Evolutionary conservation across 2,329 filamentous ascomycete species (phyloP), one percentile per base, ranked within the genome.

Genomic region (Trichoderma arundinaceum): DNA sequence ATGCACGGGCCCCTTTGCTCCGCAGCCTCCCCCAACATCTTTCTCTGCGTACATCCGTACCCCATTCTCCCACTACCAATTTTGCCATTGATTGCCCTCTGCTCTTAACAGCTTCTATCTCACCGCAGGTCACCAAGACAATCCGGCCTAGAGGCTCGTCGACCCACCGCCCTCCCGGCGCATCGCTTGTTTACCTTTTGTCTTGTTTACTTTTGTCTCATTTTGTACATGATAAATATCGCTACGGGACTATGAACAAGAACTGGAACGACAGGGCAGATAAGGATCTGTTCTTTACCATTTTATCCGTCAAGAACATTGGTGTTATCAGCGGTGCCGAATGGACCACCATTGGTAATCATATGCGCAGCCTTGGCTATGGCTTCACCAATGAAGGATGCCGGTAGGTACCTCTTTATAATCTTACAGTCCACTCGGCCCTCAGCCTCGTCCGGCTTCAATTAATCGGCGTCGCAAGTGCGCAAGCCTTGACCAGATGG

Each of bases 311-410:
- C 56, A 88, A 88, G 77, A 86, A 87, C 73, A 86, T 88, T 71
- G 86, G 85, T 68, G 81, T 87, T 72, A 87, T 88, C 75, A 88
- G 84, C 75, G 85, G 84, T 66, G 77, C 79, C 15, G 86, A 88
- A 85, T 88, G 86, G 86, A 83, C 80, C 33, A 85, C 81, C 44
- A 88, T 88, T 71, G 86, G 86, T 68, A 85, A 85, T 74, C 80
- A 85, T 68, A 88, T 88, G 86, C 81, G 86, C 67, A 75, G 77
- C 41, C 71, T 87, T 65, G 85, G 86, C 64, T 88, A 88, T 71
- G 84, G 84, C 75, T 88, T 88, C 74, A 88, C 86, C 17, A 88
- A 88, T 78, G 85, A 88, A 73, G 86, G 86, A 70, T 88, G 86
- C 70, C 84, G 86, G 85, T 88, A 78, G 78, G 85, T 83, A 44